Conservation (phyloP, 768 basidiomycete species). For the Collybia sp. region DNA sequence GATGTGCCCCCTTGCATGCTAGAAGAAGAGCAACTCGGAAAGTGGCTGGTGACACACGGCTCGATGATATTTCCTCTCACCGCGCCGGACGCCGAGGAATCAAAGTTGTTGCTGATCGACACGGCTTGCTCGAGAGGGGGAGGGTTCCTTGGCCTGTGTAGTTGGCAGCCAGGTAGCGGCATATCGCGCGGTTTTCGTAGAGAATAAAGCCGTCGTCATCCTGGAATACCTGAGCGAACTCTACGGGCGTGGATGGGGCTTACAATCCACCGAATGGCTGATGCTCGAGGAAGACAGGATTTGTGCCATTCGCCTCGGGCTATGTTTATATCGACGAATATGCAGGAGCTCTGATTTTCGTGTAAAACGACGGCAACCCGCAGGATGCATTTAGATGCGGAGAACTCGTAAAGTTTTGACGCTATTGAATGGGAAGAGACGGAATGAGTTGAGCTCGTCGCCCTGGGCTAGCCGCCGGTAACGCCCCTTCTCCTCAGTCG, state of each 20-base stretch:
- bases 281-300: too few species aligned
- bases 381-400: constrained; percentile 7
- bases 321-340: constrained; percentile 6
- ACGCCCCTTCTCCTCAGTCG: too few species aligned
- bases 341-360: constrained; percentile 11
- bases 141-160: constrained; percentile 34
- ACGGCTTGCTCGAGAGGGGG: constrained; percentile 35
- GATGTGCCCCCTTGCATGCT: constrained; percentile 19
- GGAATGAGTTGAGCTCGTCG: too few species aligned
- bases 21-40: neutral
- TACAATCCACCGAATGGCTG: too few species aligned
- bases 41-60: constrained; percentile 4
- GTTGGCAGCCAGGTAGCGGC: constrained; percentile 45
- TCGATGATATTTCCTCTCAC: constrained; percentile 38
- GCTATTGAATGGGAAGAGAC: constrained; percentile 1
- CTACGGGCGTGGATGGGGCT: neutral
- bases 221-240: constrained; percentile 1
- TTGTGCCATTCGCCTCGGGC: constrained; percentile 1
- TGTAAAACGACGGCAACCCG: constrained; percentile 7
- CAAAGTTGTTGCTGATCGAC: constrained; percentile 36
- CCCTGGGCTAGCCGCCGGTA: too few species aligned
- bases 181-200: constrained; percentile 45
- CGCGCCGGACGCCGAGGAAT: constrained; percentile 30
- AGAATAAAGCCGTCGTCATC: constrained; percentile 17
- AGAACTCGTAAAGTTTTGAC: constrained; percentile 11